Conservation (phyloP, 1,284 basidiomycete genomes). For the Tilletia setariae region DNA sequence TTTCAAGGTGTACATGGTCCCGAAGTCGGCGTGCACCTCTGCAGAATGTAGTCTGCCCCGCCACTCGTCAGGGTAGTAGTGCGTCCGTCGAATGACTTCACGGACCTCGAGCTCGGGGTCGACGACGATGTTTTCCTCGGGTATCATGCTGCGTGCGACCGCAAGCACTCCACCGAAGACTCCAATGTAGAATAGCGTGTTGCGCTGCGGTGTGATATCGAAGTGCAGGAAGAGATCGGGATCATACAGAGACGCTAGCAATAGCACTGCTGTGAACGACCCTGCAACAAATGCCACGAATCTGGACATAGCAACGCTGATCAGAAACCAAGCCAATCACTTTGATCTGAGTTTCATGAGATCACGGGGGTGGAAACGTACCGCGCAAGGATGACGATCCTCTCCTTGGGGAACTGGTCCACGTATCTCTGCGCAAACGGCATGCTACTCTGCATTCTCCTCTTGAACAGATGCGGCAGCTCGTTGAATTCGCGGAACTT, state of each 20-base stretch:
- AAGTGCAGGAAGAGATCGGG: conserved; percentile 82
- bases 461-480: conserved; percentile 83
- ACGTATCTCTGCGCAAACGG: conserved; percentile 89
- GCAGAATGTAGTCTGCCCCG: conserved; percentile 76
- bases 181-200: conserved; percentile 86
- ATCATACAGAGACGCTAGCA: conserved; percentile 84
- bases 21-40: conserved; percentile 39
- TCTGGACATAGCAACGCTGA: conserved; percentile 56
- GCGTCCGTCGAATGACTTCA: conserved; percentile 86
- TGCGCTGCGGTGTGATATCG: conserved; percentile 87
- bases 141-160: conserved; percentile 87
- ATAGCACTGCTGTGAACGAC: conserved; percentile 89
- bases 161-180: conserved; percentile 84
- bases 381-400: conserved; percentile 82
- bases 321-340: no score
- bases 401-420: conserved; percentile 94
- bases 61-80: conserved; percentile 93
- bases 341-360: no score
- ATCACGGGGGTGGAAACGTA: no score
- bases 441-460: conserved; percentile 81
- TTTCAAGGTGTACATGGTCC: conserved; percentile 46
- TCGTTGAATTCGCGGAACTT: conserved; percentile 99
- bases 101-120: conserved; percentile 88
- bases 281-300: conserved; percentile 95
- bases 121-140: conserved; percentile 83